Evolutionary conservation across 2,329 filamentous ascomycete species (phyloP).

Genomic region (Ophiostoma sp.): DNA sequence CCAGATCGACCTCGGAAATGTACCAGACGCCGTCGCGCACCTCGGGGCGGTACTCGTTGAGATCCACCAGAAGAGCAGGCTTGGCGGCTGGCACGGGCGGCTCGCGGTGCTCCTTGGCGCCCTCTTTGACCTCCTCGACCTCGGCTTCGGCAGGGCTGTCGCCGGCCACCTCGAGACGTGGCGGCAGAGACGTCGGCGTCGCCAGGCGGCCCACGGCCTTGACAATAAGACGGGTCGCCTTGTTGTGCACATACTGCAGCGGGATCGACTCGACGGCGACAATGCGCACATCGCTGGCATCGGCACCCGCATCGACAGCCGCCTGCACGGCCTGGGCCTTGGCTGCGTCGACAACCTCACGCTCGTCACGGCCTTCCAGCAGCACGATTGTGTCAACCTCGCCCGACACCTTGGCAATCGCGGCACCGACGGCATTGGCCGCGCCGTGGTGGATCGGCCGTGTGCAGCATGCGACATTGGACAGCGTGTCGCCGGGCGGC

Average conservation of each 20-base stretch:
- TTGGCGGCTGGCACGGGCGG: neutral
- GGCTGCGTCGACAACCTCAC: neutral
- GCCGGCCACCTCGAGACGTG: neutral
- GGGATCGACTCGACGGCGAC: slow-evolving; percentile 1
- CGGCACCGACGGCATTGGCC: slow-evolving; percentile 1
- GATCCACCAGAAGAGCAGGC: slow-evolving; percentile 3
- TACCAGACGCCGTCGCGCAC: neutral
- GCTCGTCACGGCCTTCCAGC: slow-evolving; percentile 3
- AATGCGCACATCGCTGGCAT: neutral
- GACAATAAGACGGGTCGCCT: neutral
- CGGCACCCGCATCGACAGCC: neutral
- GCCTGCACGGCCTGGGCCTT: slow-evolving; percentile 1
- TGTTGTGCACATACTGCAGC: slow-evolving; percentile 9
- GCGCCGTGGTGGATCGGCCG: slow-evolving; percentile 10
- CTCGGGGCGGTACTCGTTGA: slow-evolving; percentile 10
- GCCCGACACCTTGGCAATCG: neutral
- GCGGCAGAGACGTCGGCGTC: neutral
- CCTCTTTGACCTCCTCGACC: neutral
- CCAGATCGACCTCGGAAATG: slow-evolving; percentile 9
- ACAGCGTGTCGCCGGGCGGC: neutral
- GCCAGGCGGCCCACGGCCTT: neutral
- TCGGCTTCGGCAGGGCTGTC: neutral
- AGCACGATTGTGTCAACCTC: slow-evolving; percentile 7
- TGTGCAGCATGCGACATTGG: slow-evolving; percentile 3
- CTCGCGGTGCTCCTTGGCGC: slow-evolving; percentile 3